Percentiles rank a stretch among this genome's conserved stretches.
phyloP scores from a whole-genome alignment of 257 asterid genomes.

The Haberlea rhodopensis region DNA sequence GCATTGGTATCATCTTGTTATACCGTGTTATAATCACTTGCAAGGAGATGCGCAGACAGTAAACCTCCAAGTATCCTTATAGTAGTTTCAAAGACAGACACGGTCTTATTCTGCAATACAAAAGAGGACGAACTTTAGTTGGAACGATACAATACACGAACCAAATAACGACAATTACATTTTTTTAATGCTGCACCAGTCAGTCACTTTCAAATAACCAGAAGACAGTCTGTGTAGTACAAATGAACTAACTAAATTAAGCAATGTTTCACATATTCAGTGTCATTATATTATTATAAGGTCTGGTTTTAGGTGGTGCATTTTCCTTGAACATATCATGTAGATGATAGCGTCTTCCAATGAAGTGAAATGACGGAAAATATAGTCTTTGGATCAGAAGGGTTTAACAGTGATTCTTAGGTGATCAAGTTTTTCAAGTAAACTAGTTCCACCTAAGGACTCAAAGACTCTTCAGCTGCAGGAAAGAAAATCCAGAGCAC shows the following conservation, averaged over 20 bases:
- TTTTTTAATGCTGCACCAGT: constrained; percentile 17
- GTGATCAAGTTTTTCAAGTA: not conserved
- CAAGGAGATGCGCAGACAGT: constrained; percentile 96
- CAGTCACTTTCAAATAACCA: constrained; percentile 14
- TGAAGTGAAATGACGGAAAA: not conserved
- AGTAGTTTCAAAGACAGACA: constrained; percentile 94
- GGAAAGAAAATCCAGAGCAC: not conserved
- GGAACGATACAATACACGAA: constrained; percentile 15
- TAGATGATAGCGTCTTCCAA: not conserved
- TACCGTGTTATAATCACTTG: constrained; percentile 97
- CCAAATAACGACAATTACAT: constrained; percentile 15
- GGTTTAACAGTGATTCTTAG: not conserved
- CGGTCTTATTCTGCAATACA: constrained; percentile 88
- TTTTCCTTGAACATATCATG: not conserved
- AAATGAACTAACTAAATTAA: not conserved
- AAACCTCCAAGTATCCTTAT: constrained; percentile 96
- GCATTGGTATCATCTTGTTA: not conserved
- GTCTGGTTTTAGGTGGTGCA: not conserved
- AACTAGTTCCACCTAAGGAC: not conserved
- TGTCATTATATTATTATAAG: not conserved
- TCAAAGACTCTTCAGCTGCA: not conserved
- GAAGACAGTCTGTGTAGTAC: not conserved
- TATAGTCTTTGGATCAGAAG: not conserved
- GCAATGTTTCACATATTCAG: not conserved
- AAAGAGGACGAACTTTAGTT: constrained; percentile 17